phyloP scores from a whole-genome alignment of 1,139 yeast genomes.

The Kurtzmaniella natalensis region DNA sequence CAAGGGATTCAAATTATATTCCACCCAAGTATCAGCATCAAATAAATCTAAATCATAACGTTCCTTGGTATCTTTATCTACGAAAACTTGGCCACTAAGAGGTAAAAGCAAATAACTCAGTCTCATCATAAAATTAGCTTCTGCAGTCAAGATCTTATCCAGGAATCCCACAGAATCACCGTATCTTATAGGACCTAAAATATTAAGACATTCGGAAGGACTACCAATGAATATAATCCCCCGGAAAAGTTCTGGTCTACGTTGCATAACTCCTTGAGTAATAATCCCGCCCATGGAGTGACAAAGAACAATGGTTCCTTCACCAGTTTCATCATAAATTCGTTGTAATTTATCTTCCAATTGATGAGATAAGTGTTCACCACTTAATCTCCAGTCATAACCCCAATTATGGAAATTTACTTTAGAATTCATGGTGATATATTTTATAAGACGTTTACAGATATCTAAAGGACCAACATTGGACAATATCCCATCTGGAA shows the following conservation, averaged over 20 bases:
- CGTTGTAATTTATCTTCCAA: conserved; percentile 29
- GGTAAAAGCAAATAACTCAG: conserved; percentile 79
- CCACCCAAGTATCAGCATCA: conserved; percentile 76
- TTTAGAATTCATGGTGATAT: conserved; percentile 52
- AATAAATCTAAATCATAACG: conserved; percentile 69
- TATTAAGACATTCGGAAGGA: conserved; percentile 81
- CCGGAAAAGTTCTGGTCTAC: conserved; percentile 61
- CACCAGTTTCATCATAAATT: conserved; percentile 37
- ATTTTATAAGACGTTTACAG: conserved; percentile 55
- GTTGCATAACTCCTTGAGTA: conserved; percentile 73
- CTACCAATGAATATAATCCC: conserved; percentile 79
- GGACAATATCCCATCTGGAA: conserved; percentile 74
- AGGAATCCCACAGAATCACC: conserved; percentile 80
- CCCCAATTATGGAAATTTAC: conserved; percentile 72
- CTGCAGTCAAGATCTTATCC: conserved; percentile 70
- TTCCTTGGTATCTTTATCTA: conserved; percentile 53
- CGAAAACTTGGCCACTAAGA: conserved; percentile 65
- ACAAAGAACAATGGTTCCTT: conserved; percentile 67
- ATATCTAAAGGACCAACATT: conserved; percentile 89
- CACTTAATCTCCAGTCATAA: conserved; percentile 86
- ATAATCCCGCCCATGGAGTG: conserved; percentile 94
- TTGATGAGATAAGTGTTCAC: conserved; percentile 28
- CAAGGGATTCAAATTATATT: conserved; percentile 70
- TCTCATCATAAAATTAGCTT: conserved; percentile 85
- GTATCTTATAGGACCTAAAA: conserved; percentile 76